These are phyloP conservation scores for Trifolium pratense DNA, from an alignment of 306 rosid species.

Conservation along the genomic window DNA sequence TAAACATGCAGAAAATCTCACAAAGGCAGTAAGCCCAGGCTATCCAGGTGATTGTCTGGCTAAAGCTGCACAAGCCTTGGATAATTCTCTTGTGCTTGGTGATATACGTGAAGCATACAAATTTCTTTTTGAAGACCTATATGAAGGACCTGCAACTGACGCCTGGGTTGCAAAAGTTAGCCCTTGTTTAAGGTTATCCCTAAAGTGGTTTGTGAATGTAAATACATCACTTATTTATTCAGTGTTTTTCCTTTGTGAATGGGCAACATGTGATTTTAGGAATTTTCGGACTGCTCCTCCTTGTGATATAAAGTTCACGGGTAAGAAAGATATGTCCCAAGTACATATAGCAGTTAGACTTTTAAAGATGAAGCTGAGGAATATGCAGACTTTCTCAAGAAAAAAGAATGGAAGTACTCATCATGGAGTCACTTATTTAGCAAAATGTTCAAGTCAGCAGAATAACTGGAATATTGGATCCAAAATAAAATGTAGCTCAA, in stretches of 20 bases:
- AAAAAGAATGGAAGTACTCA: constrained; percentile 51
- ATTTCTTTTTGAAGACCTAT: constrained; percentile 76
- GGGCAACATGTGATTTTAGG: constrained; percentile 97
- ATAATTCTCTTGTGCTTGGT: constrained; percentile 76
- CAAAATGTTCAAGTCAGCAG: constrained; percentile 57
- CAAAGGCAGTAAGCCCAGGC: constrained; percentile 78
- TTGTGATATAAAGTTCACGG: constrained; percentile 71
- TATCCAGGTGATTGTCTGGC: constrained; percentile 78
- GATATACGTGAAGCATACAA: constrained; percentile 66
- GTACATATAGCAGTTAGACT: constrained; percentile 73
- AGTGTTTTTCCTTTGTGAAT: constrained; percentile 93
- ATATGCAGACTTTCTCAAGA: constrained; percentile 52
- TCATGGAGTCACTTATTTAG: constrained; percentile 42
- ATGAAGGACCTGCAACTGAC: constrained; percentile 61
- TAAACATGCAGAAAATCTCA: constrained; percentile 66
- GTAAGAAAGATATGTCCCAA: constrained; percentile 83
- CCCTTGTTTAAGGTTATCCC: constrained; percentile 75
- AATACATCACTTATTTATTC: constrained; percentile 66
- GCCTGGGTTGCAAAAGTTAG: constrained; percentile 84
- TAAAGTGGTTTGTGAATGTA: constrained; percentile 78
- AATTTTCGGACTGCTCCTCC: constrained; percentile 73
- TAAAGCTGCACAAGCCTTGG: constrained; percentile 80
- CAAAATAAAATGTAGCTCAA: constrained; percentile 51
- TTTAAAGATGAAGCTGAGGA: constrained; percentile 69
- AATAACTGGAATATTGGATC: constrained; percentile 42